Evolutionary conservation across 129 eudicot species (phyloP), one percentile per base, ranked within the genome.

Genomic region (Saposhnikovia divaricata): DNA sequence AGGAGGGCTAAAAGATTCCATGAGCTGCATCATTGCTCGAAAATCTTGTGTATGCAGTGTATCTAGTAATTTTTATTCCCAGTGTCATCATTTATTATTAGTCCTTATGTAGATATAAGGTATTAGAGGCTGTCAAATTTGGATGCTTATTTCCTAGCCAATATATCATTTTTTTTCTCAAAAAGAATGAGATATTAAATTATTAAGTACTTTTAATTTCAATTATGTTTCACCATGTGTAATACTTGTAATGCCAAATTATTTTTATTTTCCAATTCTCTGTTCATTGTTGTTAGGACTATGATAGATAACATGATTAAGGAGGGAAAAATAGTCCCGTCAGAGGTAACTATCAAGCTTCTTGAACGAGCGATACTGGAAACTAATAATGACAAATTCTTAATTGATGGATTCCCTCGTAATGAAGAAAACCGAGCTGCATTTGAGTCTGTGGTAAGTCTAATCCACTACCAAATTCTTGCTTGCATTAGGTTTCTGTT

Each of bases 271-370:
- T 45, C 23, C 39, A 57, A 73, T 16, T 51, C 40, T 80, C 23
- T 18, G 21, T 47, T 80, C 42, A 38, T 27, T 81, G 59, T 37
- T 82, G 27, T 9, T 70, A 94, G 97, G 87, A 90, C 97, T 63
- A 95, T 95, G 98, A 95, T 95, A 66, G 94, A 90, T 82, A 95
- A 87, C 89, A 95, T 95, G 98, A 95, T 95, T 78, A 86, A 90
- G 76, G 97, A 95, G 65, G 98, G 98, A 78, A 90, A 83, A 72
- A 95, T 95, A 77, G 97, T 95, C 65, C 98, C 98, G 23, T 85
- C 98, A 44, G 98, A 90, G 92, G 91, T 95, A 72, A 95, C 98
- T 74, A 89, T 92, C 71, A 92, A 89, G 89, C 98, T 95, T 83
- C 97, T 95, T 83, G 91, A 95, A 74, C 86, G 86, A 81, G 98